Percentiles rank a stretch among this genome's conserved stretches.
phyloP scores from a whole-genome alignment of 805 yeast genomes.

The Ogataea dorogensis region DNA sequence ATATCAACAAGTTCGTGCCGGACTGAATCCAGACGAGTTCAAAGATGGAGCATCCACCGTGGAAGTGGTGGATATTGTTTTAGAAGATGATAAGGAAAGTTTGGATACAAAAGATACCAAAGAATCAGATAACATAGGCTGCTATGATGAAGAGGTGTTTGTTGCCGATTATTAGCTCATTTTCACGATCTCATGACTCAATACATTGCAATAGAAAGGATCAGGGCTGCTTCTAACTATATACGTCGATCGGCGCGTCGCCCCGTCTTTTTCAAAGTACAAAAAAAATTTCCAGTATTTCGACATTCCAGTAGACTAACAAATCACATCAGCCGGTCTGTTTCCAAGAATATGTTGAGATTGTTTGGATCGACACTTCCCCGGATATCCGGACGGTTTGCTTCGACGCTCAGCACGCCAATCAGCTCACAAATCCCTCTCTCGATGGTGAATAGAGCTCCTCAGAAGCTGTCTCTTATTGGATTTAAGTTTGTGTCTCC shows the following conservation, averaged over 20 bases:
- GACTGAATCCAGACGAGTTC: conserved; percentile 26
- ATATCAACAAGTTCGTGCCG: conserved; percentile 55
- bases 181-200: conserved; percentile 1
- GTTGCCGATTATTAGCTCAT: conserved; percentile 15
- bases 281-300: conserved; percentile 8
- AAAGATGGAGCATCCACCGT: conserved; percentile 21
- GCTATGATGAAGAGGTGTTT: conserved; percentile 18
- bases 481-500: conserved; percentile 10
- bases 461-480: conserved; percentile 3
- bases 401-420: conserved; percentile 7
- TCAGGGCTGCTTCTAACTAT: neutral
- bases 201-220: conserved; percentile 4
- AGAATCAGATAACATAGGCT: neutral
- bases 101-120: conserved; percentile 6
- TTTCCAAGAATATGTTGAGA: conserved; percentile 6
- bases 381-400: conserved; percentile 7
- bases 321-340: conserved; percentile 2
- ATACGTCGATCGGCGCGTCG: conserved; percentile 13
- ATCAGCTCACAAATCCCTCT: neutral
- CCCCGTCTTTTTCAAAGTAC: neutral
- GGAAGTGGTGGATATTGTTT: conserved; percentile 28
- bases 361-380: conserved; percentile 6
- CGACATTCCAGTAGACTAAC: neutral
- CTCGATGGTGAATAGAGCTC: neutral
- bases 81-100: conserved; percentile 17